Percentiles rank a stretch among this genome's conserved stretches.
Conservation (phyloP, 2,329 filamentous ascomycete genomes). For the Calonectria hongkongensis region DNA sequence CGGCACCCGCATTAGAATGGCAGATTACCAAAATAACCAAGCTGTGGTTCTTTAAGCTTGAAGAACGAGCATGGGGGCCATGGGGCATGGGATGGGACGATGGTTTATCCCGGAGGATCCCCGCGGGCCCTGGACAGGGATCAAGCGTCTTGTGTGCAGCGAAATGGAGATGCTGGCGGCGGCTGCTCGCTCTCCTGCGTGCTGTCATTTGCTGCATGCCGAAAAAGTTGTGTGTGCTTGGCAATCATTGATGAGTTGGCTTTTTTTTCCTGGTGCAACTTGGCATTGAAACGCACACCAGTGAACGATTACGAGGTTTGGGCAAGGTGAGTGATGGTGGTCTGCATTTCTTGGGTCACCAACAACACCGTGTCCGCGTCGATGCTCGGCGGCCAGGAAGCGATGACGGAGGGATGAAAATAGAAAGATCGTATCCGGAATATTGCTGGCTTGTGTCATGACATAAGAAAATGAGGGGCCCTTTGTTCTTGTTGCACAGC, state of each 20-base stretch:
- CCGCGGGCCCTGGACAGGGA: slow-evolving; percentile 12
- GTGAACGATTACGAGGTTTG: neutral
- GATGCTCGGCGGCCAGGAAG: neutral
- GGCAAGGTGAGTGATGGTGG: neutral
- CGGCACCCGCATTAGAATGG: slow-evolving; percentile 35
- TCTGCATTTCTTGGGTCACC: neutral
- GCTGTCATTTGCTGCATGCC: slow-evolving; percentile 17
- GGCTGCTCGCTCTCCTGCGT: neutral
- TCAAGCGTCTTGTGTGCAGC: neutral
- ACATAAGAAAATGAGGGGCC: slow-evolving; percentile 29
- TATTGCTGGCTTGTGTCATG: slow-evolving; percentile 17
- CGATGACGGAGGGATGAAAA: slow-evolving; percentile 1
- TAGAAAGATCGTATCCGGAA: slow-evolving; percentile 6
- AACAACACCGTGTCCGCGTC: neutral
- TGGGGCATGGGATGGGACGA: slow-evolving; percentile 34
- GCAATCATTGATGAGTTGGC: slow-evolving; percentile 30
- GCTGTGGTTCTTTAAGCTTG: slow-evolving; percentile 30
- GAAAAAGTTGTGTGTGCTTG: slow-evolving; percentile 12
- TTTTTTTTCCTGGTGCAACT: slow-evolving; percentile 21
- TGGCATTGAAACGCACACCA: slow-evolving; percentile 20
- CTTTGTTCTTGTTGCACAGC: slow-evolving; percentile 32
- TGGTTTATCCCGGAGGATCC: slow-evolving; percentile 20
- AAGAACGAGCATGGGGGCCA: neutral
- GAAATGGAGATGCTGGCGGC: neutral
- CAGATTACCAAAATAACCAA: slow-evolving; percentile 33